A percentile compares a stretch with the other conserved stretches of the same genome.
phyloP scores from a whole-genome alignment of 345 rosid species.

The Erodium maritimum region DNA sequence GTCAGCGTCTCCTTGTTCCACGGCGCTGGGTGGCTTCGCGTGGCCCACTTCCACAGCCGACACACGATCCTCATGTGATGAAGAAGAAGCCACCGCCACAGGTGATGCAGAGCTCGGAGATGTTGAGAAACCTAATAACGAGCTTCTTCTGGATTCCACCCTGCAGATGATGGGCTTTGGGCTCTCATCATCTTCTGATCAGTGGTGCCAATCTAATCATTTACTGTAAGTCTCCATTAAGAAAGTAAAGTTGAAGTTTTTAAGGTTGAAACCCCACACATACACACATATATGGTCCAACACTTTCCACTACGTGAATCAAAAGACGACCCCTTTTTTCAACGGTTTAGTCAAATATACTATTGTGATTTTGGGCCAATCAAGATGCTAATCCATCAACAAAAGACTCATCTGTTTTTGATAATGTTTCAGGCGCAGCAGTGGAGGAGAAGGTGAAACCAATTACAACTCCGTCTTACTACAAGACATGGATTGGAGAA shows the following conservation, averaged over 20 bases:
- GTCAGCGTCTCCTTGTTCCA: constrained; percentile 13
- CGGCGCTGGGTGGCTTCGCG: constrained; percentile 11
- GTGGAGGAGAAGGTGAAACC: constrained; percentile 13
- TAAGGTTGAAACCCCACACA: too few relatives aligned
- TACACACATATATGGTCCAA: too few relatives aligned
- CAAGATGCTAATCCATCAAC: too few relatives aligned
- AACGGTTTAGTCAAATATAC: too few relatives aligned
- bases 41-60: too few relatives aligned
- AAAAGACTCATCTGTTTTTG: too few relatives aligned
- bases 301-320: too few relatives aligned
- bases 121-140: constrained; percentile 6
- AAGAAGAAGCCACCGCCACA: constrained; percentile 12
- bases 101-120: constrained; percentile 10
- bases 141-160: neutral
- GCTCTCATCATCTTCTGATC: constrained; percentile 18
- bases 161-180: constrained; percentile 24
- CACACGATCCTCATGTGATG: constrained; percentile 10
- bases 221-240: constrained; percentile 13
- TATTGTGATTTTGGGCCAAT: too few relatives aligned
- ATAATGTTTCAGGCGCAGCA: constrained; percentile 13
- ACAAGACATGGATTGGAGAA: constrained; percentile 38
- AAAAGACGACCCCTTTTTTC: too few relatives aligned
- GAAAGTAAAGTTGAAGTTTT: neutral
- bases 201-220: constrained; percentile 15
- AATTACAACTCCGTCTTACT: constrained; percentile 23